phyloP scores from a whole-genome alignment of 768 basidiomycete species.

The Cystofilobasidium macerans region DNA sequence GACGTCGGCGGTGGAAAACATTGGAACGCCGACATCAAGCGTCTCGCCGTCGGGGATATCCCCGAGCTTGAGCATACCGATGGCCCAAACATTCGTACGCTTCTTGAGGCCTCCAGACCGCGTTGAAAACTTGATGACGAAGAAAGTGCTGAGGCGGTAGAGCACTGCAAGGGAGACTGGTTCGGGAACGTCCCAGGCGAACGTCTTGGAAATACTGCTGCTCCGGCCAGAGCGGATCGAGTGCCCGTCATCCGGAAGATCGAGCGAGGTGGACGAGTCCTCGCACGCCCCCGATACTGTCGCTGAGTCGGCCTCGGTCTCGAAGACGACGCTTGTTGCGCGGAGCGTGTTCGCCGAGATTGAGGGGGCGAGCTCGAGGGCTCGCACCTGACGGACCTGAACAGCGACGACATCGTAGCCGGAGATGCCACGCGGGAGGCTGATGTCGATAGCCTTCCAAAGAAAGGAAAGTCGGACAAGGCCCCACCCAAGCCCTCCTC shows the following conservation, averaged over 20 bases:
- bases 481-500: constrained; percentile 38
- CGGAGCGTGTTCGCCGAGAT: constrained; percentile 22
- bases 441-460: constrained; percentile 38
- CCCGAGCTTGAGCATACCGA: constrained; percentile 31
- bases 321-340: constrained; percentile 30
- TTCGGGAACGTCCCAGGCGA: constrained; percentile 23
- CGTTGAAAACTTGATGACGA: constrained; percentile 33
- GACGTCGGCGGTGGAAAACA: constrained; percentile 24
- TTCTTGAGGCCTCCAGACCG: constrained; percentile 33
- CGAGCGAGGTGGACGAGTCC: constrained; percentile 7
- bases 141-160: constrained; percentile 37
- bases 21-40: constrained; percentile 26
- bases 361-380: constrained; percentile 27
- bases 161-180: constrained; percentile 33
- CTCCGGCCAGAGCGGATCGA: not conserved
- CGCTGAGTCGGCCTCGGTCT: constrained; percentile 33
- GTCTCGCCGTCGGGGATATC: constrained; percentile 30
- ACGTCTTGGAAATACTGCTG: not conserved
- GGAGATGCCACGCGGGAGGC: constrained; percentile 32
- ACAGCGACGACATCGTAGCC: constrained; percentile 37
- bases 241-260: not conserved
- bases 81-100: constrained; percentile 29
- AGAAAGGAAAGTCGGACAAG: constrained; percentile 33
- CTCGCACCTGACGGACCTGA: constrained; percentile 28
- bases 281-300: constrained; percentile 16